These are phyloP conservation scores for Leishmania major DNA, from an alignment of 208 protist genomes.

Conservation along the genomic window DNA sequence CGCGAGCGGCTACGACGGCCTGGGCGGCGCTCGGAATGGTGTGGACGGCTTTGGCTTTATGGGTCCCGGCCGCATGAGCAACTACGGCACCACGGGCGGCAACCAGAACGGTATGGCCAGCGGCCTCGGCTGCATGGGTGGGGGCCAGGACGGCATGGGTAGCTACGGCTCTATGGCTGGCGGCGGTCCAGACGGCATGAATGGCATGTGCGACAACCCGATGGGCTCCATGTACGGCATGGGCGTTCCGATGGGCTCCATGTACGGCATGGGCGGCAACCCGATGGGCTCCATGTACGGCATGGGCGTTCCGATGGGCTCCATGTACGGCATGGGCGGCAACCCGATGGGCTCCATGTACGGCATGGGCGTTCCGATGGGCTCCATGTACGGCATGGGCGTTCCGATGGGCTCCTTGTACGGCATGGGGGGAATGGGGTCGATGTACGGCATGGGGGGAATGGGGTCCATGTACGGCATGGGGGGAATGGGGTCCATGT, in stretches of 20 bases:
- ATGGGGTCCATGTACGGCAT: slow-evolving; percentile 21
- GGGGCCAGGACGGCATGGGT: slow-evolving; percentile 6
- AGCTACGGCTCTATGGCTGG: slow-evolving; percentile 26
- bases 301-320: slow-evolving; percentile 14
- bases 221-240: slow-evolving; percentile 28
- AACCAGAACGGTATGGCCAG: slow-evolving; percentile 9
- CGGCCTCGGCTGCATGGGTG: slow-evolving; percentile 11
- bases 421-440: slow-evolving; percentile 9
- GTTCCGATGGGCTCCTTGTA: slow-evolving; percentile 12
- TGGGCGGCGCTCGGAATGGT: slow-evolving; percentile 7
- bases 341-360: slow-evolving; percentile 13
- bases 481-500: slow-evolving; percentile 22
- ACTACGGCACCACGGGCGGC: slow-evolving; percentile 13
- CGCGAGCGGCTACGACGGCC: not conserved
- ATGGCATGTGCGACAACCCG: slow-evolving; percentile 10
- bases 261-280: slow-evolving; percentile 15
- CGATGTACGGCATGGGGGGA: slow-evolving; percentile 19
- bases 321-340: slow-evolving; percentile 11
- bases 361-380: slow-evolving; percentile 20
- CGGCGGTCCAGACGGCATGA: slow-evolving; percentile 16
- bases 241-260: slow-evolving; percentile 15
- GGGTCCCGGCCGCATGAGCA: slow-evolving; percentile 12
- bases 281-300: slow-evolving; percentile 20
- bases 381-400: slow-evolving; percentile 12
- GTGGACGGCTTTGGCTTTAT: slow-evolving; percentile 33